These are phyloP conservation scores for Ganoderma lucidum DNA, from an alignment of 1,284 basidiomycete genomes.

Conservation along the genomic window DNA sequence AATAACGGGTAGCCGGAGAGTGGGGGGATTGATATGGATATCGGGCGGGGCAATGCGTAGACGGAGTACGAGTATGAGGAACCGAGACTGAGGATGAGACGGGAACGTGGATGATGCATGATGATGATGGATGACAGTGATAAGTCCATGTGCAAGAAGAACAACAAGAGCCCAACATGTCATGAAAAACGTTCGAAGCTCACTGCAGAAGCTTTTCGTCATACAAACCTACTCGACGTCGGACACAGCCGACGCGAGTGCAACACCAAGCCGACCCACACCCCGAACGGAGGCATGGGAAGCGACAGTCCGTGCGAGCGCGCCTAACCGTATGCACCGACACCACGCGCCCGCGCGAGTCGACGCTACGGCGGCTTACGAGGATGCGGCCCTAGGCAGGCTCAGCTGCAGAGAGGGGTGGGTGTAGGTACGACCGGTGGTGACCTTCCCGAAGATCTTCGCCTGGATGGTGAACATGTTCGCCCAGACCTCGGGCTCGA, in stretches of 20 bases:
- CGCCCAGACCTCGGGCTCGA: conserved; percentile 22
- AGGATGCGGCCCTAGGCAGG: neutral
- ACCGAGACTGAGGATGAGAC: conserved; percentile 24
- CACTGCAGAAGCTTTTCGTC: conserved; percentile 36
- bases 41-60: conserved; percentile 1
- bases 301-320: neutral
- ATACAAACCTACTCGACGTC: conserved; percentile 32
- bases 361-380: conserved; percentile 7
- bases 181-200: conserved; percentile 29
- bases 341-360: conserved; percentile 7
- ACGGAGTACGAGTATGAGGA: conserved; percentile 18
- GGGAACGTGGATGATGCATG: conserved; percentile 26
- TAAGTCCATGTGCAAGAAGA: conserved; percentile 39
- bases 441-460: conserved; percentile 27
- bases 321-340: neutral
- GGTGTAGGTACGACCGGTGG: conserved; percentile 20
- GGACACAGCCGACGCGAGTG: conserved; percentile 6
- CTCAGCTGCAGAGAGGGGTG: conserved; percentile 13
- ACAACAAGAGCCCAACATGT: conserved; percentile 34
- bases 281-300: neutral
- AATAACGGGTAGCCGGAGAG: conserved; percentile 5
- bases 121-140: conserved; percentile 38
- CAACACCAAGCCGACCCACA: neutral
- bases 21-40: neutral
- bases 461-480: conserved; percentile 23